Percentiles rank a stretch among this genome's conserved stretches.
Evolutionary conservation across 495 filamentous ascomycete genomes (phyloP).

Genomic region (Xylaria curta): DNA sequence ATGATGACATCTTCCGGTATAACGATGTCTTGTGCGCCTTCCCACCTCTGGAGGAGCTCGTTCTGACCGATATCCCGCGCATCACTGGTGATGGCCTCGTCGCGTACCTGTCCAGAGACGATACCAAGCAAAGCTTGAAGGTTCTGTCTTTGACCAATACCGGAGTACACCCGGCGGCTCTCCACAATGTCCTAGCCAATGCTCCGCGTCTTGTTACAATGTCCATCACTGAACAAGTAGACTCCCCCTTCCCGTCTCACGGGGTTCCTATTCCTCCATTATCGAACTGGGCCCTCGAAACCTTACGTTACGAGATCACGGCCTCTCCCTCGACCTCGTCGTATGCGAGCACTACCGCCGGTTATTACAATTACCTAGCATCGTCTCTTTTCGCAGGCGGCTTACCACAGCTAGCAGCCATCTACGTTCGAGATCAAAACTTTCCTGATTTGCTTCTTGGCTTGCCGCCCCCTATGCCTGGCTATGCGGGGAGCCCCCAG

Average conservation of each 20-base stretch:
- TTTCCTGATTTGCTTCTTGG: slow-evolving; percentile 77
- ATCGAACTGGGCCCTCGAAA: slow-evolving; percentile 67
- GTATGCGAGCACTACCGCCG: slow-evolving; percentile 64
- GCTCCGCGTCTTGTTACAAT: slow-evolving; percentile 69
- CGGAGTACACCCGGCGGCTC: slow-evolving; percentile 65
- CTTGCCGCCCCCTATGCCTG: slow-evolving; percentile 64
- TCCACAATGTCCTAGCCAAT: slow-evolving; percentile 68
- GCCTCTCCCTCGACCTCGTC: slow-evolving; percentile 60
- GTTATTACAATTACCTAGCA: slow-evolving; percentile 89
- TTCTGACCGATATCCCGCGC: slow-evolving; percentile 68
- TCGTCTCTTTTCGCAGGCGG: slow-evolving; percentile 75
- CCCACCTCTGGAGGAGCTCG: slow-evolving; percentile 71
- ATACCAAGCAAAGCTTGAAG: slow-evolving; percentile 59
- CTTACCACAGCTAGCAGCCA: slow-evolving; percentile 71
- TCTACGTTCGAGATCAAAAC: slow-evolving; percentile 84
- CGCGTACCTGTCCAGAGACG: slow-evolving; percentile 60
- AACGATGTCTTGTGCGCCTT: slow-evolving; percentile 68
- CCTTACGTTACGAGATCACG: slow-evolving; percentile 83
- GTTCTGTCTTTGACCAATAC: slow-evolving; percentile 70
- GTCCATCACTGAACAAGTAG: slow-evolving; percentile 69
- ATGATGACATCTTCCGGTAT: slow-evolving; percentile 73
- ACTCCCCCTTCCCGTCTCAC: slow-evolving; percentile 66
- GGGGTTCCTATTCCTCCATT: slow-evolving; percentile 64
- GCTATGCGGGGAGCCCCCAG: slow-evolving; percentile 51
- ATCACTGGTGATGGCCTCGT: slow-evolving; percentile 74